Base-by-base conservation (phyloP, 768 basidiomycete genomes). In the Mycena latifolia region DNA sequence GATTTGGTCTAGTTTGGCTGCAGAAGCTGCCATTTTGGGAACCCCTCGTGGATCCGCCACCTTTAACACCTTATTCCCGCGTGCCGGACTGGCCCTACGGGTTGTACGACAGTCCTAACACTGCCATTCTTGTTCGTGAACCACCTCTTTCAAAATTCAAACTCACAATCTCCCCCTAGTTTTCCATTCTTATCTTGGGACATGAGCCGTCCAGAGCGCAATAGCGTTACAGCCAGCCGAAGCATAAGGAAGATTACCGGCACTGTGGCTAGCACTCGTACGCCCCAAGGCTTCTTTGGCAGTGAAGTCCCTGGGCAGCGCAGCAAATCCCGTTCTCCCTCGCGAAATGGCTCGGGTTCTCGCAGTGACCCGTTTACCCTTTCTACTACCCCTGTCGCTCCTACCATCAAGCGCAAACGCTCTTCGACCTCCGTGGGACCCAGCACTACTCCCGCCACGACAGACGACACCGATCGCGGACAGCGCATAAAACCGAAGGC, bases 271-370 rank as follows among this genome's bases (percentile, higher is more conserved):
- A 70, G 61, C 50, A 70, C 69, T 8, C 64, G 69, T n/a, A 63
- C 51, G 52, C 52, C 48, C 25, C 33, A 27, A 14, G 33, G 41
- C 27, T 56, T 48, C 28, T 25, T 58, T 35, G 31, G 41, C 35
- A 61, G 10, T 22, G 55, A 61, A 28, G 20, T 25, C 5, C 15
- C 60, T 6, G 47, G 8, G 28, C 61, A 54, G 35, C 63, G 66
- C 20, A 67, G 63, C 45, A 72, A 63, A 63, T 72, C 71, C 37
- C 71, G 71, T 27, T 70, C 71, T 10, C 71, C 71, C 6, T 72
- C 68, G 17, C 66, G 71, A 27, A 54, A 18, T 52, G 71, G 63
- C 24, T 61, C 67, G 27, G 71, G 68, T 14, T 57, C 67, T 14
- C 63, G 60, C 37, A 55, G 29, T 28, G 71, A 67, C 43, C 71